Evolutionary conservation across 257 asterid genomes (phyloP).

Genomic region (Thymus quinquecostatus): DNA sequence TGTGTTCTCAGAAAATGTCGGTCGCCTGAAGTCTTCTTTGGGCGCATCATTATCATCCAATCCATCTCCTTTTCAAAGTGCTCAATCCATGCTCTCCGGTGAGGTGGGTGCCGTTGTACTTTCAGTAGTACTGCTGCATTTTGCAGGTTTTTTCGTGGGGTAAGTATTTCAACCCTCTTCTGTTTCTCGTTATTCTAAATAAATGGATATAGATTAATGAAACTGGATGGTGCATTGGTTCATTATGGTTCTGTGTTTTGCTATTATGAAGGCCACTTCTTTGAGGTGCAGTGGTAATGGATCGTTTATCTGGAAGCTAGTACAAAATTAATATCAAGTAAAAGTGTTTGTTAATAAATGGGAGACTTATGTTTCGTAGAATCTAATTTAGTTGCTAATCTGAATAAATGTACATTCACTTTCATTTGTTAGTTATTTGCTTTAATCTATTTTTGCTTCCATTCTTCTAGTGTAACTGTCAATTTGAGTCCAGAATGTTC

Average conservation of each 20-base stretch:
- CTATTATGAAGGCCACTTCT: not conserved
- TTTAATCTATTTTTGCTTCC: not conserved
- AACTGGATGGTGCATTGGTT: not conserved
- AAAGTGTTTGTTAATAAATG: not conserved
- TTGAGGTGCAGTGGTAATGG: not conserved
- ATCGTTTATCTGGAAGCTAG: not conserved
- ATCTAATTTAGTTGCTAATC: not conserved
- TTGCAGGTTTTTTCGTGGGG: constrained; percentile 91
- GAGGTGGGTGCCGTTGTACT: constrained; percentile 65
- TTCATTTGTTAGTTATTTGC: not conserved
- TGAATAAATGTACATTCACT: not conserved
- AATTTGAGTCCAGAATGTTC: not conserved
- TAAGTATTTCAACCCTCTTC: constrained; percentile 40
- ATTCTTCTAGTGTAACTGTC: not conserved
- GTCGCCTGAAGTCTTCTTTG: constrained; percentile 60
- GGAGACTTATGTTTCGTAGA: not conserved
- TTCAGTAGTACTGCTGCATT: constrained; percentile 75
- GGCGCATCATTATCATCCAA: constrained; percentile 59
- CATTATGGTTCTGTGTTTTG: not conserved
- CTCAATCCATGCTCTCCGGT: constrained; percentile 55
- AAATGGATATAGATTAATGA: not conserved
- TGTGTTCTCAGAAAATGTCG: constrained; percentile 79
- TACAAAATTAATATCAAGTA: not conserved
- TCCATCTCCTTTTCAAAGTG: constrained; percentile 46
- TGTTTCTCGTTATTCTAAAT: not conserved